Percentiles rank a stretch among this genome's conserved stretches.
Conservation (phyloP, 208 protist genomes). For the Endotrypanum monterogeii region DNA sequence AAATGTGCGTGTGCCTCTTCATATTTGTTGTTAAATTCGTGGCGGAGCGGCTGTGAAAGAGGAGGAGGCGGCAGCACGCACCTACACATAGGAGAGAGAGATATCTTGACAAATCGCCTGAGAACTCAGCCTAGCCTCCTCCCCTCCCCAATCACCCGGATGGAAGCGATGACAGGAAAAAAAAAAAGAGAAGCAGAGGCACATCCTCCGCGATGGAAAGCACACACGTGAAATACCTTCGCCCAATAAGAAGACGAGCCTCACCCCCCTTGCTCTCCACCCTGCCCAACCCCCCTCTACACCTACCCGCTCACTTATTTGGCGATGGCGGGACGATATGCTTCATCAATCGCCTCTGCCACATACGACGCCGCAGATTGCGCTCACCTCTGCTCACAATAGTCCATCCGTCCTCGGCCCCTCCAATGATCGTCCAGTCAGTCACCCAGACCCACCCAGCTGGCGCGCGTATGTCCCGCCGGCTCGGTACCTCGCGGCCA, state of each 20-base stretch:
- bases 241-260: neutral
- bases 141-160: no score
- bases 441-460: conserved; percentile 60
- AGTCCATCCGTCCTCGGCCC: conserved; percentile 38
- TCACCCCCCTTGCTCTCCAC: neutral
- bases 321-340: neutral
- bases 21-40: no score
- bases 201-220: neutral
- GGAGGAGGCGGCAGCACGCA: neutral
- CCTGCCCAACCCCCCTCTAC: neutral
- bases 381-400: conserved; percentile 25
- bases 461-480: conserved; percentile 42
- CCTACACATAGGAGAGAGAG: neutral
- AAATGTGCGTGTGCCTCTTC: no score
- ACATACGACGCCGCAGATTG: conserved; percentile 67
- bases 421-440: conserved; percentile 42
- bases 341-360: conserved; percentile 51
- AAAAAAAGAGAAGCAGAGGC: no score
- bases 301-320: neutral
- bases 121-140: no score
- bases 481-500: conserved; percentile 45
- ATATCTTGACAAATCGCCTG: no score
- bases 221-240: neutral
- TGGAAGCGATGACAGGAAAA: no score
- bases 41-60: neutral